Evolutionary conservation across 108 stramenopile genomes (phyloP).

Genomic region (Nitzschia putrida): DNA sequence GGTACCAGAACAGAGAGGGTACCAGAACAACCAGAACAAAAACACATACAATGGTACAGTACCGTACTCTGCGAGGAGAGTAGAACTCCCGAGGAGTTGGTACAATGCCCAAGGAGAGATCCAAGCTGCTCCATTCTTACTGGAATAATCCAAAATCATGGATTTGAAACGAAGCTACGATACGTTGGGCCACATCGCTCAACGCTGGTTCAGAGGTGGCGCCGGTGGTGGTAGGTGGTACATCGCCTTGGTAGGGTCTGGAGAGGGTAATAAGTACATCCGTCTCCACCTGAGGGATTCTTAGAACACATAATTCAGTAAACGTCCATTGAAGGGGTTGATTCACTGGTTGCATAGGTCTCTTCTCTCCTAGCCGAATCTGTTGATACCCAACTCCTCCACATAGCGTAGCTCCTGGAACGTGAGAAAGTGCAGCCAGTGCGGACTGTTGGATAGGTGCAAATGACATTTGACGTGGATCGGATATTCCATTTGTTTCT

Average conservation of each 20-base stretch:
- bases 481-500: conserved; percentile 44
- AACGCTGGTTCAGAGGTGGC: conserved; percentile 7
- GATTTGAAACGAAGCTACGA: background rate
- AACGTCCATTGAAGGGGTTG: conserved; percentile 37
- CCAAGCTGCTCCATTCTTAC: too few relatives aligned
- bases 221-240: background rate
- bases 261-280: conserved; percentile 74
- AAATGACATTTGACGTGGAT: conserved; percentile 11
- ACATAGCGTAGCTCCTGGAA: conserved; percentile 15
- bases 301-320: conserved; percentile 58
- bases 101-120: too few relatives aligned
- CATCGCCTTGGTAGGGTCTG: conserved; percentile 34
- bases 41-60: too few relatives aligned
- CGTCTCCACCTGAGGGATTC: conserved; percentile 53
- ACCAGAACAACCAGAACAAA: too few relatives aligned
- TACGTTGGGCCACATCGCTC: conserved; percentile 23
- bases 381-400: conserved; percentile 38
- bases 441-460: background rate
- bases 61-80: too few relatives aligned
- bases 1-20: too few relatives aligned
- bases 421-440: background rate
- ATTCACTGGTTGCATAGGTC: conserved; percentile 24
- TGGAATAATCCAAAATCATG: too few relatives aligned
- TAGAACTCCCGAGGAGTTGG: too few relatives aligned
- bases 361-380: conserved; percentile 34